Base-by-base conservation (phyloP, 306 rosid species). In the Albizia julibrissin region DNA sequence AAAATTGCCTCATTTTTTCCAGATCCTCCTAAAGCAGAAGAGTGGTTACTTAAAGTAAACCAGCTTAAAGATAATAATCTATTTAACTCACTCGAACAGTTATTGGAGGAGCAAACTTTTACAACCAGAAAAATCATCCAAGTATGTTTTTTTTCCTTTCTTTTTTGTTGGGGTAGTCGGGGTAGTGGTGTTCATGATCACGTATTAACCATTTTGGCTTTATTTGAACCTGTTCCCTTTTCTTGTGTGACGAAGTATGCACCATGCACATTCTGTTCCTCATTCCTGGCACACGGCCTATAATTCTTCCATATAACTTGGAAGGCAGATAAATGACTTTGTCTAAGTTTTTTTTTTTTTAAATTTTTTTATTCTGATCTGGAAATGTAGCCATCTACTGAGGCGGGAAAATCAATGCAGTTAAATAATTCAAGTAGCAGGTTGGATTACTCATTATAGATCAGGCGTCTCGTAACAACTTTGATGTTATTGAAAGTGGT, bases 21-120 rank as follows among this genome's bases (percentile, higher is more conserved):
- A 6, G 98, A 93, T 86, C 91, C 93, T 84, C 83, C 82, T 49
- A 90, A 89, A 89, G 93, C 97, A 59, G 89, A 89, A 87, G 92
- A 90, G 79, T 83, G 93, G 88, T 88, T 95, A 86, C 83, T 75
- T 46, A 92, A 87, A 84, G 84, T 95, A 82, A 85, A 93, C 84
- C 80, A 90, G 74, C 87, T 89, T 85, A 93, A 92, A 85, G 98
- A 89, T 81, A 90, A 91, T 77, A 89, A 80, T 70, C 59, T 92
- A 77, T 93, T 93, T 80, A 87, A 89, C 49, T 87, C 79, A 24
- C 87, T 95, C 82, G 94, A 86, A 81, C 74, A 69, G 21, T 81
- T 95, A 72, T 85, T 95, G 84, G 95, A 92, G 69, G 90, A 85
- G 47, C 85, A 79, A 77, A 65, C 82, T 80, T 84, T 87, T 69